These are phyloP conservation scores for Sambucus nigra DNA, from an alignment of 129 eudicot genomes.

Conservation along the genomic window DNA sequence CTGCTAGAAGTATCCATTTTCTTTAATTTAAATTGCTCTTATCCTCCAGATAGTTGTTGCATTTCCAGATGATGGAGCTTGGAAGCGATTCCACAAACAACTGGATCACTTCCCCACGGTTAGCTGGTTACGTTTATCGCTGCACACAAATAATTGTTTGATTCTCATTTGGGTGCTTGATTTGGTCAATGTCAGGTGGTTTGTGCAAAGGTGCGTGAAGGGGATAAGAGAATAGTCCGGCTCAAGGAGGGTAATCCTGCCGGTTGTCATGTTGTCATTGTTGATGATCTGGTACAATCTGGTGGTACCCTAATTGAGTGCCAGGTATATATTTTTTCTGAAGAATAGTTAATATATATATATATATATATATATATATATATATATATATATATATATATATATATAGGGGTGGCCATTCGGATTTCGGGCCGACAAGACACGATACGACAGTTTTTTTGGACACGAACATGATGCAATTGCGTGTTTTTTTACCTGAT, in stretches of 20 bases:
- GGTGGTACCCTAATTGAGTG: constrained; percentile 96
- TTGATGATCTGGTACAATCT: constrained; percentile 91
- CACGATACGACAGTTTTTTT: too few species aligned
- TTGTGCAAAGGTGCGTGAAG: constrained; percentile 93
- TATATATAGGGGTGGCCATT: too few species aligned
- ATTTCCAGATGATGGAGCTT: constrained; percentile 98
- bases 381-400: too few species aligned
- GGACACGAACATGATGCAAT: too few species aligned
- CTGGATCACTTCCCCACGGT: constrained; percentile 75
- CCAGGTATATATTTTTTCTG: too few species aligned
- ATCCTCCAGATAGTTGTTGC: constrained; percentile 63
- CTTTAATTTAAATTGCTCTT: neutral
- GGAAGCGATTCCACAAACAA: constrained; percentile 92
- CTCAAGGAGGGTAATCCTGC: constrained; percentile 81
- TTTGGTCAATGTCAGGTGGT: constrained; percentile 41
- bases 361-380: too few species aligned
- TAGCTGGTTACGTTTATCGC: neutral
- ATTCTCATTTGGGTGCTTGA: neutral
- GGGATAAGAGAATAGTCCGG: constrained; percentile 83
- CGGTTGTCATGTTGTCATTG: constrained; percentile 88
- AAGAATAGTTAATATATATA: too few species aligned
- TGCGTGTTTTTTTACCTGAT: too few species aligned
- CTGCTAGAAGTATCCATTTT: constrained; percentile 1
- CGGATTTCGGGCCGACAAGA: too few species aligned
- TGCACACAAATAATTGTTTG: neutral